These are phyloP conservation scores for Eragrostis nindensis DNA, from an alignment of 176 grass and related monocot genomes.

Conservation along the genomic window DNA sequence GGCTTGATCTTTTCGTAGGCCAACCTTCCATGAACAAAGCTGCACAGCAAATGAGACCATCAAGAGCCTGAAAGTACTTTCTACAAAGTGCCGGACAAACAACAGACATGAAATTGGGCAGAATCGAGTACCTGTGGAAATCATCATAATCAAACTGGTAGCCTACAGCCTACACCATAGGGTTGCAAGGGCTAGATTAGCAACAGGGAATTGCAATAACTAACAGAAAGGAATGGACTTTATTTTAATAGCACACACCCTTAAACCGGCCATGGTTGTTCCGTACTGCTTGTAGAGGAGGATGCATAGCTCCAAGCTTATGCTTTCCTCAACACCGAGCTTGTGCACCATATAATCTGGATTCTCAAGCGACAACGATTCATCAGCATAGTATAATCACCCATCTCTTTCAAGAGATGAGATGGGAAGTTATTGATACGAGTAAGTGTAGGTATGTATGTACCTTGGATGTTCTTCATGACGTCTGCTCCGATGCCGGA, in stretches of 20 bases:
- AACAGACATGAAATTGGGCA: background rate
- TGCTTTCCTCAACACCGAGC: conserved; percentile 63
- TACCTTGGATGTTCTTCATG: conserved; percentile 85
- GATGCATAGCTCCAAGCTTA: conserved; percentile 64
- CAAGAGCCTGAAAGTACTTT: background rate
- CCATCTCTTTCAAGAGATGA: background rate
- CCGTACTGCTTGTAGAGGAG: conserved; percentile 96
- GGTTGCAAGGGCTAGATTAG: background rate
- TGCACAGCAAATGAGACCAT: conserved; percentile 27
- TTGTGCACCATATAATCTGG: conserved; percentile 86
- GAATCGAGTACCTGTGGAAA: conserved; percentile 64
- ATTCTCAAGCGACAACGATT: background rate
- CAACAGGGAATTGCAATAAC: background rate
- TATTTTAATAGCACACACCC: conserved; percentile 35
- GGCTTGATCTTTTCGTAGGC: conserved; percentile 80
- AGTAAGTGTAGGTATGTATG: background rate
- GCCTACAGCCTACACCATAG: conserved; percentile 62
- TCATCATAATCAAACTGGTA: conserved; percentile 83
- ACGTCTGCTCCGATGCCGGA: conserved; percentile 72
- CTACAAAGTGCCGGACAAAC: background rate
- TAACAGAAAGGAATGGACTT: background rate
- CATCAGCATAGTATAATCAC: background rate
- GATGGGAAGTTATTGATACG: background rate
- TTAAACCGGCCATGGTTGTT: conserved; percentile 88
- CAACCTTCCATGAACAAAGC: conserved; percentile 87